A percentile compares a stretch with the other conserved stretches of the same genome.
Evolutionary conservation across 2,329 filamentous ascomycete species (phyloP).

Genomic region (Fusarium lateritium): DNA sequence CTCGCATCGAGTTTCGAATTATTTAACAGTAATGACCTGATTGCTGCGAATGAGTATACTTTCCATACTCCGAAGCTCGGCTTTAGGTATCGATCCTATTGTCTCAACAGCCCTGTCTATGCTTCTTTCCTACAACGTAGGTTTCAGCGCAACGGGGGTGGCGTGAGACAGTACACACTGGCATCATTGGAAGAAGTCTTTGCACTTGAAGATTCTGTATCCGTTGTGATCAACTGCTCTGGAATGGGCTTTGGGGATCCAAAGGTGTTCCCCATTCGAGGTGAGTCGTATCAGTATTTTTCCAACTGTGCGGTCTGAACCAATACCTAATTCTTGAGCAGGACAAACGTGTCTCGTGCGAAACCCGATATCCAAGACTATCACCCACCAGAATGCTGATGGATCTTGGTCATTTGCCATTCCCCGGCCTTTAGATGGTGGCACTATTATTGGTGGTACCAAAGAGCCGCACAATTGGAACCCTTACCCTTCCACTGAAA

Average conservation of each 20-base stretch:
- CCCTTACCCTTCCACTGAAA: not conserved
- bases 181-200: conserved; percentile 4
- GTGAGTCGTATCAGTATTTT: not conserved
- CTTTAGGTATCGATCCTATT: conserved; percentile 9
- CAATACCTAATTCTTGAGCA: not conserved
- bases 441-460: conserved; percentile 5
- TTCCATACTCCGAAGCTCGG: not conserved
- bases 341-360: conserved; percentile 15
- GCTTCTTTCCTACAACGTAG: conserved; percentile 3
- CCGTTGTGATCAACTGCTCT: conserved; percentile 1
- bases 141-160: not conserved
- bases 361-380: not conserved
- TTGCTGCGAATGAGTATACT: not conserved
- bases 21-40: not conserved
- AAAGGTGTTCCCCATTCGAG: conserved; percentile 5
- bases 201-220: not conserved
- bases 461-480: conserved; percentile 3
- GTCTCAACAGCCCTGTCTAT: conserved; percentile 9
- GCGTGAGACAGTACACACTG: not conserved
- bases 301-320: fast-evolving
- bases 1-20: not conserved
- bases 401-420: conserved; percentile 16
- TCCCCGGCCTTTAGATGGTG: conserved; percentile 10
- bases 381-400: conserved; percentile 1
- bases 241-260: conserved; percentile 9